Percentiles rank a stretch among this genome's conserved stretches.
phyloP scores from a whole-genome alignment of 768 basidiomycete species.

The Gloeopeniophorella convolvens region DNA sequence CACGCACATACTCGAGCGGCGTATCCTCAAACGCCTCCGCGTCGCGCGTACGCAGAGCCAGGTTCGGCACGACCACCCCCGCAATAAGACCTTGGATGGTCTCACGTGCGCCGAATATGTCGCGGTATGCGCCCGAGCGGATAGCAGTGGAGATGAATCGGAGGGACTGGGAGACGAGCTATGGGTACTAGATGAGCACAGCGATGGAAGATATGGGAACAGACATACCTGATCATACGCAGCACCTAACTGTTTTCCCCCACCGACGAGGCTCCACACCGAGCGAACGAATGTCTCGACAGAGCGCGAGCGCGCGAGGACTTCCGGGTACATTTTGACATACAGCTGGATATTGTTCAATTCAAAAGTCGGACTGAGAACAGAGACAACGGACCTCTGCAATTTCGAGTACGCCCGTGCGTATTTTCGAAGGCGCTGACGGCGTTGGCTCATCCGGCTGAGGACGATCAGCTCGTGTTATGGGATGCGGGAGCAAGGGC shows the following conservation, averaged over 20 bases:
- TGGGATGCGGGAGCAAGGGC: neutral
- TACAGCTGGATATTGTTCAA: slow-evolving; percentile 45
- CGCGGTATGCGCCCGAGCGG: slow-evolving; percentile 76
- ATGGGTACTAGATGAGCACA: neutral
- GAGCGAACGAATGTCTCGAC: slow-evolving; percentile 73
- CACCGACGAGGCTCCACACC: slow-evolving; percentile 86
- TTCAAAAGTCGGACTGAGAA: neutral
- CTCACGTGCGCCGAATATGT: slow-evolving; percentile 73
- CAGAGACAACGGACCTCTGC: slow-evolving; percentile 52
- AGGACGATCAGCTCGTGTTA: slow-evolving; percentile 10
- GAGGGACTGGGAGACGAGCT: slow-evolving; percentile 88
- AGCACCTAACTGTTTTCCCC: slow-evolving; percentile 58
- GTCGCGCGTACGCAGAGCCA: slow-evolving; percentile 80
- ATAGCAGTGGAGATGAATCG: slow-evolving; percentile 91
- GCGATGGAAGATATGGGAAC: neutral
- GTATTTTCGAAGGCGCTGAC: slow-evolving; percentile 83
- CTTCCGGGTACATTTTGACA: slow-evolving; percentile 77
- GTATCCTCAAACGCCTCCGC: slow-evolving; percentile 97
- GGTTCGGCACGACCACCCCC: slow-evolving; percentile 92
- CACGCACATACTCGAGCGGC: slow-evolving; percentile 80
- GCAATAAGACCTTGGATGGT: slow-evolving; percentile 80
- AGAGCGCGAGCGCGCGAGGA: slow-evolving; percentile 54
- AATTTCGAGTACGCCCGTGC: slow-evolving; percentile 86
- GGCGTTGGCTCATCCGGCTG: slow-evolving; percentile 78
- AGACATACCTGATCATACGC: slow-evolving; percentile 64